These are phyloP conservation scores for Solanum virginianum DNA, from an alignment of 257 asterid genomes.

Conservation along the genomic window DNA sequence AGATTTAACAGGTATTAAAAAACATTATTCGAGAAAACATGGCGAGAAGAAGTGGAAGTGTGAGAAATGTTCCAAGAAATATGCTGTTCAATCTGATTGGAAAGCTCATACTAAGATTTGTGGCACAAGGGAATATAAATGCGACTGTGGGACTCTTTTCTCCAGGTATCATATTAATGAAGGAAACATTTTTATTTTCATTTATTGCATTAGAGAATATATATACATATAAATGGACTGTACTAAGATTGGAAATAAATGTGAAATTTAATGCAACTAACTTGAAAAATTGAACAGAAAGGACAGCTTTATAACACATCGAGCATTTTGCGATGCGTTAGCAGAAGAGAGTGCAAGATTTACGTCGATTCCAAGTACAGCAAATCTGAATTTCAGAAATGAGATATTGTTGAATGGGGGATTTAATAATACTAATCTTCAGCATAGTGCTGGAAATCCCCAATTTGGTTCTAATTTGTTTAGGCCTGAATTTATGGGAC, in stretches of 20 bases:
- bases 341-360: slow-evolving; percentile 9
- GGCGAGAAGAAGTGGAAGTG: slow-evolving; percentile 19
- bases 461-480: neutral
- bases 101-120: slow-evolving; percentile 14
- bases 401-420: neutral
- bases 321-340: slow-evolving; percentile 14
- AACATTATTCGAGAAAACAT: slow-evolving; percentile 4
- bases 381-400: neutral
- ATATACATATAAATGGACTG: neutral
- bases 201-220: neutral
- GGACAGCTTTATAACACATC: slow-evolving; percentile 15
- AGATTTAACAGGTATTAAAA: slow-evolving; percentile 12
- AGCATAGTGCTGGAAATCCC: neutral
- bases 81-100: slow-evolving; percentile 11
- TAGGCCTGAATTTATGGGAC: slow-evolving; percentile 6
- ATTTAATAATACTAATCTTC: neutral
- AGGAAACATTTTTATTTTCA: neutral
- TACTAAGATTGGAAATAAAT: neutral
- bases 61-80: slow-evolving; percentile 8
- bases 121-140: slow-evolving; percentile 15
- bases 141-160: slow-evolving; percentile 19
- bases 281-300: neutral
- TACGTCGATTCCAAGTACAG: neutral
- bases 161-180: neutral
- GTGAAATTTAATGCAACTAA: neutral